Base-by-base conservation (phyloP, 2,329 filamentous ascomycete species). In the Neofusicoccum parvum region DNA sequence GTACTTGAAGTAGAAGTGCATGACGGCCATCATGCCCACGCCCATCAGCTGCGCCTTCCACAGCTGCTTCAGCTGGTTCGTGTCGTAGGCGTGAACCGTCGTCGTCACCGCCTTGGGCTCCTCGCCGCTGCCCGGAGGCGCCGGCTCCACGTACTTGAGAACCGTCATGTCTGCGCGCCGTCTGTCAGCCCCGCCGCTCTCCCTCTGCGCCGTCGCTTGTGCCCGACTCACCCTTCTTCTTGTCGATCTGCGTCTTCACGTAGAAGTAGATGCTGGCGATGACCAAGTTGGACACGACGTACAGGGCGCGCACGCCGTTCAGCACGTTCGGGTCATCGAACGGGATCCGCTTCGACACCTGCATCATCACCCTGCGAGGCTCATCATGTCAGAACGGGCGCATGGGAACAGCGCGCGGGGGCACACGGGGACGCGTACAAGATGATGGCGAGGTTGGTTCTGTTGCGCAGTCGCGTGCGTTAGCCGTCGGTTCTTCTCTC, bases 1-100 rank as follows among this genome's bases (percentile, higher is more conserved):
- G 90, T 98, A 99, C 81, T 97, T 94, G 86, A 99, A 91, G 89
- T 98, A 99, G 68, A 99, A 71, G 84, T 99, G 95, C 94, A 99
- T 98, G 76, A 97, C 92, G 68, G 81, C 88, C 94, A 99, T 98
- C 94, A 99, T 99, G 79, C 87, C 94, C 66, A 99, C 85, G 67
- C 95, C 95, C 92, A 97, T 98, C 74, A 96, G 82, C 83, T 98
- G 94, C 70, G 90, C 87, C 80, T 95, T 95, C 86, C 94, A 92
- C 70, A 92, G 86, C 70, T 87, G 84, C 82, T 91, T 91, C 77
- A 98, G 86, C 84, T 98, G 94, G 73, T 86, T 83, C 74, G 88
- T 85, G 80, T 99, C 95, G 86, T 99, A 99, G 75, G 94, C 93
- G 83, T 96, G 91, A 79, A 97, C 87, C 69, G 95, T 99, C 69